These are phyloP conservation scores for Sugiyamaella floridensis DNA, from an alignment of 805 yeast species.

Conservation along the genomic window DNA sequence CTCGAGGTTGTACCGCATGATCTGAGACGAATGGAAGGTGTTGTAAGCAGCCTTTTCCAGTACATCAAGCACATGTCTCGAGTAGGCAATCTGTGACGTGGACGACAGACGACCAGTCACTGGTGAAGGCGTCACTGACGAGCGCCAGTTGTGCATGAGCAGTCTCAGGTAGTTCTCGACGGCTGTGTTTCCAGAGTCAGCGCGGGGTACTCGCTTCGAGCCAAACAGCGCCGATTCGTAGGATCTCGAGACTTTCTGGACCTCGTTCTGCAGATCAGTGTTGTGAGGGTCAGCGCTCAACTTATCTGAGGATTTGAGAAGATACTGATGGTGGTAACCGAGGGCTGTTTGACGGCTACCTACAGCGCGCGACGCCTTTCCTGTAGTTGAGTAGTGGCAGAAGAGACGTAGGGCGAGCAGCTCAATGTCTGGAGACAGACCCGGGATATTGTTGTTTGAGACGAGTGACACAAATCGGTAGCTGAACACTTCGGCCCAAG, in stretches of 20 bases:
- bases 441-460: background rate
- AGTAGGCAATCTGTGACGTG: slow-evolving; percentile 7
- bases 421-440: background rate
- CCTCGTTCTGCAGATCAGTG: slow-evolving; percentile 9
- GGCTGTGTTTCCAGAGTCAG: slow-evolving; percentile 19
- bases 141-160: slow-evolving; percentile 21
- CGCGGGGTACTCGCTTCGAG: slow-evolving; percentile 16
- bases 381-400: background rate
- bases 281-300: background rate
- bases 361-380: background rate
- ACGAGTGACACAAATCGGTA: slow-evolving; percentile 4
- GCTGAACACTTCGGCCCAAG: slow-evolving; percentile 34
- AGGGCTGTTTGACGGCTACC: background rate
- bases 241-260: slow-evolving; percentile 8
- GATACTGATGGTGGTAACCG: background rate
- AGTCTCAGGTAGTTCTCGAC: slow-evolving; percentile 20
- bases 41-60: slow-evolving; percentile 18
- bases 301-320: background rate
- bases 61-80: slow-evolving; percentile 14
- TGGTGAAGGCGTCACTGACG: background rate
- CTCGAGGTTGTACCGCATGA: slow-evolving; percentile 28
- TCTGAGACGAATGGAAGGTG: slow-evolving; percentile 31
- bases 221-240: slow-evolving; percentile 15
- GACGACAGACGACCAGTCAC: slow-evolving; percentile 11
- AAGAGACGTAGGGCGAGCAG: background rate